Evolutionary conservation across 192 early-diverging fungal species (phyloP).

Genomic region (Geranomyces michiganensis): DNA sequence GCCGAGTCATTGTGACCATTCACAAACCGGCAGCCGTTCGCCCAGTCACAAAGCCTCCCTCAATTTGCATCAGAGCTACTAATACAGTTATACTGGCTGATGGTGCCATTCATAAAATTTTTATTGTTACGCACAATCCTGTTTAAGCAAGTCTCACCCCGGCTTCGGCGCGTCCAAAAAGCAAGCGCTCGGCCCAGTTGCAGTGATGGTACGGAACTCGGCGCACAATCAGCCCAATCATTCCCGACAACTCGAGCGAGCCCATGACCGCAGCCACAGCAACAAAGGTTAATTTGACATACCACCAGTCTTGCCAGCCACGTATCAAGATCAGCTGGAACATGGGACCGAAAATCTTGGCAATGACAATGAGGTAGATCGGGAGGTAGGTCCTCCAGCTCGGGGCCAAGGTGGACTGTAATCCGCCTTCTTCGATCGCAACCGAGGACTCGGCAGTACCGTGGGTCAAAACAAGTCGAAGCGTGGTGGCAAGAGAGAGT

Average conservation of each 20-base stretch:
- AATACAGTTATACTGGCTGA: no score
- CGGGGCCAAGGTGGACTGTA: neutral
- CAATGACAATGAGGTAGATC: slow-evolving; percentile 2
- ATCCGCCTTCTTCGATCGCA: slow-evolving; percentile 13
- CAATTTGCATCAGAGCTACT: no score
- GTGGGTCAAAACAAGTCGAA: slow-evolving; percentile 5
- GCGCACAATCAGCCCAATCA: slow-evolving; percentile 11
- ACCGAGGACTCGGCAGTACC: slow-evolving; percentile 6
- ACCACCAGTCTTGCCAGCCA: neutral
- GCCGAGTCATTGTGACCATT: no score
- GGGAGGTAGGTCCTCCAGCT: slow-evolving; percentile 10
- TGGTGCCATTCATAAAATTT: no score
- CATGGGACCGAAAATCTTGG: neutral
- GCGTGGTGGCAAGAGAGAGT: neutral
- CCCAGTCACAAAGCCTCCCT: no score
- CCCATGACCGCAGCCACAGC: slow-evolving; percentile 2
- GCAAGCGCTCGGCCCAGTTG: slow-evolving; percentile 11
- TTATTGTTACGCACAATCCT: neutral
- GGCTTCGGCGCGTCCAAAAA: slow-evolving; percentile 7
- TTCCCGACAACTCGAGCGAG: slow-evolving; percentile 4
- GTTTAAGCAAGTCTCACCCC: slow-evolving; percentile 7
- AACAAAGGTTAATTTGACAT: neutral
- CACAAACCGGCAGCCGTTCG: no score
- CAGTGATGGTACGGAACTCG: neutral
- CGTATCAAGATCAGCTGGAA: neutral